Evolutionary conservation across 768 basidiomycete species (phyloP).

Genomic region (Boletus reticuloceps): DNA sequence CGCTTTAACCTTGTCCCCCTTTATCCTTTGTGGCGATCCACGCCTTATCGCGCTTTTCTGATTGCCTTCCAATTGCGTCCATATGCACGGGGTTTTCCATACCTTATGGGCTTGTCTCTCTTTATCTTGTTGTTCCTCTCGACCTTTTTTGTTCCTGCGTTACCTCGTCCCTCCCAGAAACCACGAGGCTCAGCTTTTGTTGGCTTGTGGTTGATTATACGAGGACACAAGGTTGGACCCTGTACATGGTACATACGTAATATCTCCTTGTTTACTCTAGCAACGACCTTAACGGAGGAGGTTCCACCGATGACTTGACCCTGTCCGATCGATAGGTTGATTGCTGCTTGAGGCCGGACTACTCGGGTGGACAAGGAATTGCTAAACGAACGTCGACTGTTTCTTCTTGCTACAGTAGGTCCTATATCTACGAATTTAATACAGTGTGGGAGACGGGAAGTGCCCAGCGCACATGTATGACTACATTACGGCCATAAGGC

Average conservation of each 20-base stretch:
- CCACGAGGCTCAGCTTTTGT: not conserved
- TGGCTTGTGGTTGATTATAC: not conserved
- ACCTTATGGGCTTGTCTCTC: not conserved
- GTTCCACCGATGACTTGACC: not conserved
- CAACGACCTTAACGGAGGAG: not conserved
- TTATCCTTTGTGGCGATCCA: slow-evolving; percentile 6
- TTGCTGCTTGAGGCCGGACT: not conserved
- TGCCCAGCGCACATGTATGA: slow-evolving; percentile 2
- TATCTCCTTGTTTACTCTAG: not conserved
- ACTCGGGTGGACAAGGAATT: not conserved
- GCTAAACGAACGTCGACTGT: not conserved
- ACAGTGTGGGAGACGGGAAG: not conserved
- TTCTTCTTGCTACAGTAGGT: not conserved
- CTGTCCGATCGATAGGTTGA: not conserved
- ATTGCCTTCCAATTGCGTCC: not conserved
- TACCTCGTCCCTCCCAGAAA: slow-evolving; percentile 1
- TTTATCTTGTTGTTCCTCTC: not conserved
- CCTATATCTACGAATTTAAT: slow-evolving; percentile 1
- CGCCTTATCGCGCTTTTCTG: not conserved
- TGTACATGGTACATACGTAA: not conserved
- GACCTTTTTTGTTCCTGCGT: slow-evolving; percentile 1
- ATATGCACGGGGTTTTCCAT: not conserved
- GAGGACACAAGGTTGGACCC: slow-evolving; percentile 7
- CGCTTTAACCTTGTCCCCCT: not conserved
- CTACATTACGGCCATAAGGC: not conserved